These are phyloP conservation scores for Neonothopanus nambi DNA, from an alignment of 1,284 basidiomycete species.

Conservation along the genomic window DNA sequence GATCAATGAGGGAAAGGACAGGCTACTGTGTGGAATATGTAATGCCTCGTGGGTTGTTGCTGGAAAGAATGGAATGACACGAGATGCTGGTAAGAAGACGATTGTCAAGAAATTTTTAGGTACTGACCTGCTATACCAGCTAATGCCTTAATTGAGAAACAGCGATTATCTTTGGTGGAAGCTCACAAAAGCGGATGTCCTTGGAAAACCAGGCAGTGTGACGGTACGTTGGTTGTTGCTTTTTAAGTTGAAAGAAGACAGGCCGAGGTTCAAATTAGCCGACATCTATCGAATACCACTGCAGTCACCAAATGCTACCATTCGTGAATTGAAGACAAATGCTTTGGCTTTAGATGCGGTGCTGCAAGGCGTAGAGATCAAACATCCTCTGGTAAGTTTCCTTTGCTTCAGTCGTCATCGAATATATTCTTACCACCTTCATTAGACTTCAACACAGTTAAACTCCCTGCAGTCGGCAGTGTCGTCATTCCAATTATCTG, in stretches of 20 bases:
- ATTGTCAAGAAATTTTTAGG: constrained; percentile 9
- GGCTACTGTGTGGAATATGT: constrained; percentile 71
- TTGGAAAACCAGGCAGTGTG: constrained; percentile 77
- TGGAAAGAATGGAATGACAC: constrained; percentile 62
- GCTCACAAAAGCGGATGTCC: constrained; percentile 79
- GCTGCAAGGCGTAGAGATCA: constrained; percentile 55
- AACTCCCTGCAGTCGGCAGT: constrained; percentile 42
- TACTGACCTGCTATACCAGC: constrained; percentile 40
- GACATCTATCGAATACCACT: constrained; percentile 71
- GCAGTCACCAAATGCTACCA: constrained; percentile 59
- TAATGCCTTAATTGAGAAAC: constrained; percentile 69
- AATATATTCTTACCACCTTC: constrained; percentile 5
- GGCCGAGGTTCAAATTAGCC: constrained; percentile 43
- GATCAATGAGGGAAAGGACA: constrained; percentile 76
- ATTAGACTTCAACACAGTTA: constrained; percentile 48
- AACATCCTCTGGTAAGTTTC: constrained; percentile 67
- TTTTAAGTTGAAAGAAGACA: neutral
- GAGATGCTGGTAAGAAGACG: constrained; percentile 69
- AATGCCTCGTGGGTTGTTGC: constrained; percentile 70
- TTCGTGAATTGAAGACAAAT: constrained; percentile 56
- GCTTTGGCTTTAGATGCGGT: constrained; percentile 55
- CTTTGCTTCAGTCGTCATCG: constrained; percentile 1
- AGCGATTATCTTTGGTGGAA: constrained; percentile 59
- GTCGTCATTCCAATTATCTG: constrained; percentile 24
- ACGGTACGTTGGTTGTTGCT: constrained; percentile 48